Evolutionary conservation across 805 yeast genomes (phyloP).

Genomic region (Candida stauntonica): DNA sequence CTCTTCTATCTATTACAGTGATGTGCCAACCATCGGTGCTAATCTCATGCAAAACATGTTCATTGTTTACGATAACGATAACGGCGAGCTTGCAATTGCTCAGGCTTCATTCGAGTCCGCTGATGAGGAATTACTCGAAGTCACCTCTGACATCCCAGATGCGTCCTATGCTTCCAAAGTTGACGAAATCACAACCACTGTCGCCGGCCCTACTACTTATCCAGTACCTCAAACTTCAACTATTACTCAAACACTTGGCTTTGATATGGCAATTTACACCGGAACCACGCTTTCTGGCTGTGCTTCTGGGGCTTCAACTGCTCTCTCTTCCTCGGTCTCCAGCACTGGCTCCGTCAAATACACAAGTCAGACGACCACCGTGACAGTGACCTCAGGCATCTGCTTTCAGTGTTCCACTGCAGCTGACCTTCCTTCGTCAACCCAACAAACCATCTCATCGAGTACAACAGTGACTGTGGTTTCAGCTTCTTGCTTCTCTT

Average conservation of each 20-base stretch:
- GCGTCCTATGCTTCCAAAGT: slow-evolving; percentile 12
- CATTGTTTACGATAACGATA: slow-evolving; percentile 20
- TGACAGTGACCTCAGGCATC: not conserved
- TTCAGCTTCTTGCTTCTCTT: slow-evolving; percentile 6
- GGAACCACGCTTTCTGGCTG: slow-evolving; percentile 6
- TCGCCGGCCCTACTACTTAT: slow-evolving; percentile 1
- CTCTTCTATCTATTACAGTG: not conserved
- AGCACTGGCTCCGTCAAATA: not conserved
- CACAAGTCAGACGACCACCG: not conserved
- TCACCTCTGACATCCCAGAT: slow-evolving; percentile 18
- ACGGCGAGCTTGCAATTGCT: slow-evolving; percentile 17
- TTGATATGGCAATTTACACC: not conserved
- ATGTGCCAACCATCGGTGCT: slow-evolving; percentile 18
- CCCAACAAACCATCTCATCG: not conserved
- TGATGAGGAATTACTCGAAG: slow-evolving; percentile 11
- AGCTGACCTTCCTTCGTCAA: not conserved
- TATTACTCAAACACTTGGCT: slow-evolving; percentile 1
- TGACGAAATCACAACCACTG: not conserved
- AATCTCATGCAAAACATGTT: slow-evolving; percentile 12
- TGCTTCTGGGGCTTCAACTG: not conserved
- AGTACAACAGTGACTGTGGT: not conserved
- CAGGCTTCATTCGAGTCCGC: slow-evolving; percentile 3
- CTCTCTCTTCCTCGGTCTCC: not conserved
- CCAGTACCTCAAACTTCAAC: slow-evolving; percentile 8
- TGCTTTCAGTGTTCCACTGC: slow-evolving; percentile 1